Conservation (phyloP, 2,329 filamentous ascomycete genomes). For the Calonectria pauciramosa region DNA sequence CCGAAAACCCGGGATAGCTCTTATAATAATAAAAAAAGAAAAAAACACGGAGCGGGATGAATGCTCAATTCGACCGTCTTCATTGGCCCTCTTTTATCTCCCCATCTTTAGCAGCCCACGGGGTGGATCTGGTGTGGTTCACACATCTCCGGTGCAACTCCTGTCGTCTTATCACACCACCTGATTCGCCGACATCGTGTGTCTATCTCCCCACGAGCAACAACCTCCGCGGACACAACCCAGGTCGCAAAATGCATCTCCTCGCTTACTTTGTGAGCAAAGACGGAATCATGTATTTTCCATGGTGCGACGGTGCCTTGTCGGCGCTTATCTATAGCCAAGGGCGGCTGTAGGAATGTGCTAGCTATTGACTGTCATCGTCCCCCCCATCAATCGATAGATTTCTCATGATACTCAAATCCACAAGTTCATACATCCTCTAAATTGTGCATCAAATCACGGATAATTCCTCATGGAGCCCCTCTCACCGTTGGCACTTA, state of each 20-base stretch:
- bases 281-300: slow-evolving; percentile 17
- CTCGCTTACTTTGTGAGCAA: slow-evolving; percentile 41
- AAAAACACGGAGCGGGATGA: not conserved
- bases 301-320: slow-evolving; percentile 12
- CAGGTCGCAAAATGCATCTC: slow-evolving; percentile 46
- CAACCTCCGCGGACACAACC: slow-evolving; percentile 45
- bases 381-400: not conserved
- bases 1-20: not conserved
- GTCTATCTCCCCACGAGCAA: slow-evolving; percentile 37
- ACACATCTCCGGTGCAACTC: slow-evolving; percentile 44
- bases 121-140: slow-evolving; percentile 38
- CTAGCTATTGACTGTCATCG: slow-evolving; percentile 32
- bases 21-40: not conserved
- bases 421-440: not conserved
- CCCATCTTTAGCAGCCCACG: not conserved
- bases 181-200: slow-evolving; percentile 42
- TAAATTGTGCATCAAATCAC: slow-evolving; percentile 8
- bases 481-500: slow-evolving; percentile 31
- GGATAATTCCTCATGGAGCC: slow-evolving; percentile 34
- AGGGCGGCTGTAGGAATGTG: not conserved
- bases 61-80: not conserved
- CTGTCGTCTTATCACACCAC: slow-evolving; percentile 32
- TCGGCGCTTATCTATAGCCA: slow-evolving; percentile 17
- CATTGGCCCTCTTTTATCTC: slow-evolving; percentile 23
- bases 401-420: slow-evolving; percentile 7